phyloP scores from a whole-genome alignment of 192 early-diverging fungal genomes.

The Linnemannia exigua region DNA sequence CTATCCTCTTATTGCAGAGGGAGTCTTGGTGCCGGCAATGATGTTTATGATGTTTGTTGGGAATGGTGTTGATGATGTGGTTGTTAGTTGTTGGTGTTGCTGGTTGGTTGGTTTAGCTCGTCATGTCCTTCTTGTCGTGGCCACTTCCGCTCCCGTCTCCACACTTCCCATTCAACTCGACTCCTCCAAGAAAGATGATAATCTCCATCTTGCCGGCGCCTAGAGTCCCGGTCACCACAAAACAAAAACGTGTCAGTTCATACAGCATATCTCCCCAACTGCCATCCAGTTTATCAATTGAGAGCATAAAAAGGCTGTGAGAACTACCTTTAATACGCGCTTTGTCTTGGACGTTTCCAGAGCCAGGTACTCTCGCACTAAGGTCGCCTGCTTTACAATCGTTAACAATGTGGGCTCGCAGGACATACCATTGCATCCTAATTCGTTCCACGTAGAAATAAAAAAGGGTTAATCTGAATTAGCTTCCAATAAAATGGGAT shows the following conservation, averaged over 20 bases:
- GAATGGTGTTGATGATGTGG: background rate
- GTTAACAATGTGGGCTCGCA: conserved; percentile 63
- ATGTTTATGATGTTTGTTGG: background rate
- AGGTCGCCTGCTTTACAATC: conserved; percentile 71
- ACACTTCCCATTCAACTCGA: conserved; percentile 40
- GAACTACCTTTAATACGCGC: conserved; percentile 35
- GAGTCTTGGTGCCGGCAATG: background rate
- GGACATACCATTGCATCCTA: conserved; percentile 62
- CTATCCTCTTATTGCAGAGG: background rate
- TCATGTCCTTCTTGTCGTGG: background rate
- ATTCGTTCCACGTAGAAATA: background rate
- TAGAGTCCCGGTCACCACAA: background rate
- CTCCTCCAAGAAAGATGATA: conserved; percentile 50
- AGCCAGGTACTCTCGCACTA: conserved; percentile 65
- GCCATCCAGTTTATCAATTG: background rate
- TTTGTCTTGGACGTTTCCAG: conserved; percentile 56
- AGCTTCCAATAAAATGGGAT: background rate
- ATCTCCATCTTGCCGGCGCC: conserved; percentile 37
- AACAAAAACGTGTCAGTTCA: background rate
- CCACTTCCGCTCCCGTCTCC: background rate
- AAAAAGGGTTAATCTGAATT: background rate
- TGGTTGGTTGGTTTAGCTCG: background rate
- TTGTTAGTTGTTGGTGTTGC: background rate
- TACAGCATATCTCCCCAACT: background rate
- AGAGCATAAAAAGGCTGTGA: background rate